These are phyloP conservation scores for Camelina neglecta DNA, from an alignment of 345 rosid genomes.

Conservation along the genomic window DNA sequence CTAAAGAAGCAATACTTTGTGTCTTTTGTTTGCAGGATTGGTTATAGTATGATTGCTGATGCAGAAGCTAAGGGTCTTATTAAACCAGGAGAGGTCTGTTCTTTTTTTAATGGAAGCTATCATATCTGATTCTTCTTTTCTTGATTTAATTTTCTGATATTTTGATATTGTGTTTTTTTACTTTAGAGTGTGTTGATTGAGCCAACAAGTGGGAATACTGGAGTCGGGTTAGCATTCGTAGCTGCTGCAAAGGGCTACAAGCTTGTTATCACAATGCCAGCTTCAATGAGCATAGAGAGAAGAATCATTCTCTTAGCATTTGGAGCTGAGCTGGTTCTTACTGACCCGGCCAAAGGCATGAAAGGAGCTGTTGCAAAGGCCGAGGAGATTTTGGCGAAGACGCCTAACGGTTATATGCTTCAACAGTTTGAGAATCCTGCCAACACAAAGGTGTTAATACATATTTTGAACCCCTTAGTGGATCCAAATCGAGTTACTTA, in stretches of 20 bases:
- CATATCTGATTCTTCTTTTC: no score
- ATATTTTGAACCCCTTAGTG: background rate
- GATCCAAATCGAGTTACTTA: no score
- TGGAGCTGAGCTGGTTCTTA: slow-evolving; percentile 84
- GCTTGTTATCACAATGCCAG: slow-evolving; percentile 91
- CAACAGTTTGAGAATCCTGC: slow-evolving; percentile 94
- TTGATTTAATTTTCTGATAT: background rate
- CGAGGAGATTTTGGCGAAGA: slow-evolving; percentile 75
- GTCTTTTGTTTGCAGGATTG: slow-evolving; percentile 60
- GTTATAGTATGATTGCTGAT: slow-evolving; percentile 87
- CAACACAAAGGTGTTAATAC: slow-evolving; percentile 72
- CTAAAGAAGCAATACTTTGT: no score
- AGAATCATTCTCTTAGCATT: slow-evolving; percentile 91
- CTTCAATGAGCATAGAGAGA: slow-evolving; percentile 91
- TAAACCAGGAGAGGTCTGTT: slow-evolving; percentile 70
- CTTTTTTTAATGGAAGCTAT: no score
- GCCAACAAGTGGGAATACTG: slow-evolving; percentile 98
- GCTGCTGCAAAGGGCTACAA: slow-evolving; percentile 88
- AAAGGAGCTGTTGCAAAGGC: slow-evolving; percentile 96
- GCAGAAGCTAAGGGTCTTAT: slow-evolving; percentile 76
- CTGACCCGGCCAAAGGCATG: slow-evolving; percentile 91
- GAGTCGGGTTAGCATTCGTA: slow-evolving; percentile 88
- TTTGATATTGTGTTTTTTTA: slow-evolving; percentile 3
- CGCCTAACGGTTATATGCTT: slow-evolving; percentile 82
- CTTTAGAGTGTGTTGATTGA: slow-evolving; percentile 79